phyloP scores from a whole-genome alignment of 768 basidiomycete genomes.

The Russula abietina region DNA sequence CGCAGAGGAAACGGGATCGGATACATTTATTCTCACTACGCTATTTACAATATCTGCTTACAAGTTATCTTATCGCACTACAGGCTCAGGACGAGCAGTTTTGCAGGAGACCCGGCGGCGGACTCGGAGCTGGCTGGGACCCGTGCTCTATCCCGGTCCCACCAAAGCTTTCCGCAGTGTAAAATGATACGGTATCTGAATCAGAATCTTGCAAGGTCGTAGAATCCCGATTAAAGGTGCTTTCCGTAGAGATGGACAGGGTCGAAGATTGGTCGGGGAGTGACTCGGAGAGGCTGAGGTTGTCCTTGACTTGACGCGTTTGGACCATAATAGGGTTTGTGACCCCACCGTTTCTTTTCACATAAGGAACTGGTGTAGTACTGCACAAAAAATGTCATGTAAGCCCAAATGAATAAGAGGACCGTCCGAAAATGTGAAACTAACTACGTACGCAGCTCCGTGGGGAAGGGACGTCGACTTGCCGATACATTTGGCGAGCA shows the following conservation, averaged over 20 bases:
- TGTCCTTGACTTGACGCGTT: neutral
- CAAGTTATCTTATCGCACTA: too few species aligned
- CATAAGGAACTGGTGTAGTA: constrained; percentile 2
- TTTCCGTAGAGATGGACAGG: constrained; percentile 8
- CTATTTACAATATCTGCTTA: too few species aligned
- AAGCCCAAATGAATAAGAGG: too few species aligned
- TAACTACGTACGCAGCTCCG: constrained; percentile 4
- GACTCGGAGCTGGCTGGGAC: neutral
- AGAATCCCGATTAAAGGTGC: constrained; percentile 3
- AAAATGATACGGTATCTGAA: neutral
- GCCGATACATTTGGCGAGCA: constrained; percentile 26
- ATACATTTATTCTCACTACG: too few species aligned
- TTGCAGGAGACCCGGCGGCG: neutral
- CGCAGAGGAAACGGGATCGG: too few species aligned
- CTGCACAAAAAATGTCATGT: neutral
- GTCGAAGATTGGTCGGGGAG: constrained; percentile 13
- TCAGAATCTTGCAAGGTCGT: constrained; percentile 4
- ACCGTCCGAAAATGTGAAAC: too few species aligned
- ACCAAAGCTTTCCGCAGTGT: neutral
- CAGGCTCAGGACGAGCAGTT: too few species aligned
- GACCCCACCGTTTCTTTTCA: constrained; percentile 2
- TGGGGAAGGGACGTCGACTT: constrained; percentile 1
- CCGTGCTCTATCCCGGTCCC: neutral
- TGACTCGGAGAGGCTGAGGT: neutral
- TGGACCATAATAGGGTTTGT: neutral